Percentiles rank a stretch among this genome's conserved stretches.
Conservation (phyloP, 2,329 filamentous ascomycete genomes). For the Alternaria brassicae region DNA sequence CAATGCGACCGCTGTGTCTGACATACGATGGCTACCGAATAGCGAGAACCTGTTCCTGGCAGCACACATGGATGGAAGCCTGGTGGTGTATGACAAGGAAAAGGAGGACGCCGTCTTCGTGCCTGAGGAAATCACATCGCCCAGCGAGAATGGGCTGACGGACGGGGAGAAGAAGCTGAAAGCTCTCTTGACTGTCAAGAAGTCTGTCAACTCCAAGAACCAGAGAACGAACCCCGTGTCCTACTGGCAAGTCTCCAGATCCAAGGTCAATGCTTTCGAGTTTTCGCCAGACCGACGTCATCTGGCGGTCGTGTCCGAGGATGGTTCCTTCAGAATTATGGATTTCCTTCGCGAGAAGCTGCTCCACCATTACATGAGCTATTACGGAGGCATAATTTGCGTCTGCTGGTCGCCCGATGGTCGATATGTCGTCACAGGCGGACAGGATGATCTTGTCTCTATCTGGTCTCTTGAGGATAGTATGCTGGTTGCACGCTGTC, state of each 20-base stretch:
- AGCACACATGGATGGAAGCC: constrained; percentile 86
- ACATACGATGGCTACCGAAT: constrained; percentile 91
- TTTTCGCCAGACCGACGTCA: constrained; percentile 91
- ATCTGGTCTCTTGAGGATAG: constrained; percentile 92
- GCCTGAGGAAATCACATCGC: constrained; percentile 63
- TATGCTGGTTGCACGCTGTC: constrained; percentile 86
- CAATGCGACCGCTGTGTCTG: constrained; percentile 81
- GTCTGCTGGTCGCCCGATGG: constrained; percentile 98
- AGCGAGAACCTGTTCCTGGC: constrained; percentile 94
- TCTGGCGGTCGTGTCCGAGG: constrained; percentile 88
- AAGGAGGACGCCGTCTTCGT: constrained; percentile 86
- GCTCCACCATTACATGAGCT: constrained; percentile 85
- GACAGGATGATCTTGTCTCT: constrained; percentile 93
- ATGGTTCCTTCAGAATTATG: constrained; percentile 86
- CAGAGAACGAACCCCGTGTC: constrained; percentile 93
- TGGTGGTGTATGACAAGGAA: constrained; percentile 97
- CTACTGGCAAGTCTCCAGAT: constrained; percentile 90
- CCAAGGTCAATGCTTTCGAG: constrained; percentile 86
- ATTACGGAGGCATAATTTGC: constrained; percentile 91
- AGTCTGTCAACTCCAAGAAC: constrained; percentile 92
- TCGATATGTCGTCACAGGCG: constrained; percentile 92
- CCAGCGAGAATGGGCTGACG: constrained; percentile 33
- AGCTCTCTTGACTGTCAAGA: constrained; percentile 72
- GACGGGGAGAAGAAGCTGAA: constrained; percentile 42
- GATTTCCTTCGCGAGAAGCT: constrained; percentile 93